Conservation (phyloP, 768 basidiomycete genomes). For the Tylopilus rubrobrunneus region DNA sequence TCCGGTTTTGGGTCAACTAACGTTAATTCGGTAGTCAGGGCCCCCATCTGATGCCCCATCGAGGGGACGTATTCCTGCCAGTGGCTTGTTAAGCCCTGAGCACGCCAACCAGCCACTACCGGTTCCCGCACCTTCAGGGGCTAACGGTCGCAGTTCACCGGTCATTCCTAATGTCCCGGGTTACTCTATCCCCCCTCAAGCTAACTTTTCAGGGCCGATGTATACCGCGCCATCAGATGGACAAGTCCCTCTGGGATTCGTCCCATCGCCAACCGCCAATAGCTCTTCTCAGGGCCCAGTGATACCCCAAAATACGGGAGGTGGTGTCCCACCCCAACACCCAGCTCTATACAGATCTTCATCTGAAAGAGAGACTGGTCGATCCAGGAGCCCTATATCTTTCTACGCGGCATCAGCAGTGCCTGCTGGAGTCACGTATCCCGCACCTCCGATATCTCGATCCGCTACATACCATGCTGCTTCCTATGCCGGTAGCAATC, state of each 20-base stretch:
- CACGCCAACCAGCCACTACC: conserved; percentile 29
- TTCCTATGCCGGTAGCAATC: conserved; percentile 7
- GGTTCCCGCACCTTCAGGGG: conserved; percentile 14
- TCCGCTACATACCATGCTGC: conserved; percentile 11
- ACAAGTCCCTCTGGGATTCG: conserved; percentile 12
- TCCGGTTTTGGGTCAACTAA: conserved; percentile 13
- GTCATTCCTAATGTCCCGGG: conserved; percentile 16
- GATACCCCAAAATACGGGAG: conserved; percentile 15
- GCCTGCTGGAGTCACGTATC: conserved; percentile 24
- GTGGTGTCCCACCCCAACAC: conserved; percentile 6
- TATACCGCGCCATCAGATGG: conserved; percentile 11
- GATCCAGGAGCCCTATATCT: conserved; percentile 19
- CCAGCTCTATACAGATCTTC: conserved; percentile 8
- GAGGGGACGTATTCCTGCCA: conserved; percentile 16
- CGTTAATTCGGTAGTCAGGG: conserved; percentile 23
- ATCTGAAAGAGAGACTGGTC: conserved; percentile 20
- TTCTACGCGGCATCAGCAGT: conserved; percentile 27
- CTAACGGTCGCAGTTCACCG: conserved; percentile 12
- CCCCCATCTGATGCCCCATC: conserved; percentile 33
- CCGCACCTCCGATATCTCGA: conserved; percentile 28
- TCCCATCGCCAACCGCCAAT: neutral
- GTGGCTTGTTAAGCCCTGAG: conserved; percentile 29
- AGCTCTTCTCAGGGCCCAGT: conserved; percentile 19
- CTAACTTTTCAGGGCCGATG: conserved; percentile 11
- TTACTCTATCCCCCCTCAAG: conserved; percentile 5